A percentile compares a stretch with the other conserved stretches of the same genome.
These are phyloP conservation scores for Pichia pseudocactophila DNA, from an alignment of 805 yeast species.

Conservation along the genomic window DNA sequence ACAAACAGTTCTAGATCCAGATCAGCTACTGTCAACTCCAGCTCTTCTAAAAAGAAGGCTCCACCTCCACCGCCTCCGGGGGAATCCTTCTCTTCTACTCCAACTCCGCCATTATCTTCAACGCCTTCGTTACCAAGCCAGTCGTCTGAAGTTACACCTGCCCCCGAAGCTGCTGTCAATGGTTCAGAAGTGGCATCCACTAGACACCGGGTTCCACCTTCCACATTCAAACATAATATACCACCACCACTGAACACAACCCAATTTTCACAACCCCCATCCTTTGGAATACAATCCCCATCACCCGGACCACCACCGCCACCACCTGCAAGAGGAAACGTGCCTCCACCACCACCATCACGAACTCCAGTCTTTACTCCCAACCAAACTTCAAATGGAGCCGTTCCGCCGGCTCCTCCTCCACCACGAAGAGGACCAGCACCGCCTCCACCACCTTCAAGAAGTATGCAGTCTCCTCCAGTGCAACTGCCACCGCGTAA, in stretches of 20 bases:
- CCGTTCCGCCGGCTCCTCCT: conserved; percentile 24
- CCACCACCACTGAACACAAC: conserved; percentile 12
- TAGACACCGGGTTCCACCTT: conserved; percentile 14
- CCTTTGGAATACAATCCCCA: background rate
- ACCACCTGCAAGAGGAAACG: conserved; percentile 20
- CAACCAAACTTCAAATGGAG: background rate
- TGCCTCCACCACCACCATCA: conserved; percentile 20
- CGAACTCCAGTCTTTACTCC: conserved; percentile 9
- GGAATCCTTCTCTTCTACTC: conserved; percentile 8
- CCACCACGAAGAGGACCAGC: conserved; percentile 29
- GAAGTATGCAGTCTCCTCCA: conserved; percentile 23
- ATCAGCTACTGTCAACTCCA: conserved; percentile 8
- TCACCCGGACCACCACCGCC: conserved; percentile 20
- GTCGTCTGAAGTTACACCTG: conserved; percentile 7
- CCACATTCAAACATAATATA: conserved; percentile 4
- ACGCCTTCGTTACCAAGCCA: conserved; percentile 8
- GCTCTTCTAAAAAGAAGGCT: conserved; percentile 24
- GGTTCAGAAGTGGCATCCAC: conserved; percentile 1
- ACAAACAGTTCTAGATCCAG: conserved; percentile 9
- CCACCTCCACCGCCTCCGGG: conserved; percentile 32
- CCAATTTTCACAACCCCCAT: background rate
- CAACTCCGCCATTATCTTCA: conserved; percentile 14
- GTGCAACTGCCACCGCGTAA: conserved; percentile 35
- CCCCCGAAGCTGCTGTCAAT: background rate
- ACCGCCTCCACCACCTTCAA: conserved; percentile 40